Evolutionary conservation across 768 basidiomycete species (phyloP).

Genomic region (Rubroboletus pulcherrimus): DNA sequence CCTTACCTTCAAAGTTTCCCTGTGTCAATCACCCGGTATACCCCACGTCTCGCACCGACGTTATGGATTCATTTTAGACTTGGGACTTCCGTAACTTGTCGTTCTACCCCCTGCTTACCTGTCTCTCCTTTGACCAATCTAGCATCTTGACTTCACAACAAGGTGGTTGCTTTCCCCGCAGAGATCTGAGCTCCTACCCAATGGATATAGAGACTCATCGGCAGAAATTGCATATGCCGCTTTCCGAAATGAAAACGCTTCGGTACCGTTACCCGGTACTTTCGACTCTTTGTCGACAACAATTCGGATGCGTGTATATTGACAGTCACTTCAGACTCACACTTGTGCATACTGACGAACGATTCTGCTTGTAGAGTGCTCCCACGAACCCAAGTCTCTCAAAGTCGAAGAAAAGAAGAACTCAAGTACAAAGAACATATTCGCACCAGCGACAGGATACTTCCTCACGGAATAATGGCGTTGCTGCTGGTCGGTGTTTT

Average conservation of each 20-base stretch:
- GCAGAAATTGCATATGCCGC: neutral
- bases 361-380: neutral
- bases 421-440: neutral
- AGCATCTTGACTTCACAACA: neutral
- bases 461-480: neutral
- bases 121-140: neutral
- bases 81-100: neutral
- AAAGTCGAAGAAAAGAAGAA: neutral
- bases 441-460: neutral
- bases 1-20: neutral
- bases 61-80: neutral
- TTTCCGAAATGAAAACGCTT: slow-evolving; percentile 17
- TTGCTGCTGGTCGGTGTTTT: neutral
- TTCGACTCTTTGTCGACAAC: neutral
- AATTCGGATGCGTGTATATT: neutral
- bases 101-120: neutral
- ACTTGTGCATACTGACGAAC: neutral
- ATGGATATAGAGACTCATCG: neutral
- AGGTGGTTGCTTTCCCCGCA: neutral
- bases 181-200: slow-evolving; percentile 3
- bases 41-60: neutral
- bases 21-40: neutral
- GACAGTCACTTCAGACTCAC: neutral
- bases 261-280: neutral
- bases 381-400: neutral